Evolutionary conservation across 768 basidiomycete species (phyloP), one percentile per base, ranked within the genome.

Genomic region (Mycena polygramma): DNA sequence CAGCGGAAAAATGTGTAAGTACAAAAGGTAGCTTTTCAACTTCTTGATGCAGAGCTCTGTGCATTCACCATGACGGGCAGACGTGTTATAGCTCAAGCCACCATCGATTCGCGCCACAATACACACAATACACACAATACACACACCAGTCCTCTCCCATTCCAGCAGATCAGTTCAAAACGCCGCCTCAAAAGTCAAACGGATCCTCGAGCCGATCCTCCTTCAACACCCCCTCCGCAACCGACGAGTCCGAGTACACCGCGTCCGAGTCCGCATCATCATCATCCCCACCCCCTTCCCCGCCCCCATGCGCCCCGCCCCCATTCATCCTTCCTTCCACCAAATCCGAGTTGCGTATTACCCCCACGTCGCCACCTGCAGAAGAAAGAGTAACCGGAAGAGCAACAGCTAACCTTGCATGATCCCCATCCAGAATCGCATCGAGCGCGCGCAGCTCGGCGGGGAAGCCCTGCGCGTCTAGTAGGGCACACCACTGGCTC

Each of bases 401-500:
- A 30, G 30, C 30, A 30, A 2, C 30, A 30, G 20, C 53, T 15
- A 35, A 36, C 8, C 30, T 24, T 22, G 8, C 43, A 22, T 30
- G 22, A 20, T 9, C 26, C 7, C 41, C 57, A 17, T 58, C 57
- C 57, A 58, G 19, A 45, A 60, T 49, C 35, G 59, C 59, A 4
- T 48, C 35, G 20, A 37, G 30, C 17, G 13, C 9, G 22, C 22
- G 13, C 37, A 52, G 36, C 19, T n/a, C 37, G 7, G 22, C 51
- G 9, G 66, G 65, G 19, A 66, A 41, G 9, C 15, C 26, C 10
- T 45, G 41, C 37, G 35, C 59, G 17, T 52, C 61, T 22, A 69
- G 35, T 3, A 69, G 39, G 11, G 35, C 61, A 55, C 68, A 63
- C 68, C 68, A 68, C 45, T 57, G 60, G 20, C 13, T 24, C 68